Evolutionary conservation across 1,284 basidiomycete species (phyloP), one percentile per base, ranked within the genome.

Genomic region (Meira miltonrushii): DNA sequence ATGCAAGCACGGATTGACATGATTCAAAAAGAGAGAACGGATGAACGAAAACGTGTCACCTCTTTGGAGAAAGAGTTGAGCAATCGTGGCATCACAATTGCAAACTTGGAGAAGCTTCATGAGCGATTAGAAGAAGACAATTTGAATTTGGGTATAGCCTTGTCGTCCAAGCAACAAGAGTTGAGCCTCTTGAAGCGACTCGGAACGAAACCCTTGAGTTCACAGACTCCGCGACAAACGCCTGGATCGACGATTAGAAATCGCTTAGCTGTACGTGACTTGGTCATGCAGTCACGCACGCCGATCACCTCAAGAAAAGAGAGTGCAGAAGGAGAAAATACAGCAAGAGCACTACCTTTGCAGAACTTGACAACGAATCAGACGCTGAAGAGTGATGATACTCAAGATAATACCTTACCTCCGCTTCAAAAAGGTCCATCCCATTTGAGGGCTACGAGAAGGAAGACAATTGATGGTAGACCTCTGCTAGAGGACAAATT

Each of bases 151-250:
- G 60, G 65, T 15, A 64, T 73, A 21, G 72, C 72, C 1, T 48
- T 74, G 10, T 55, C 55, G 7, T 69, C 71, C 21, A 70, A 68
- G 25, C 59, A 70, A 57, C 57, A 67, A 46, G 72, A 68, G 40
- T 57, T 71, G 39, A 66, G 65, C 6, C 62, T 72, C 62, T 61
- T 72, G 5, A 72, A 74, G 54, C 56, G 69, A 33, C 28, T 33
- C 8, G 28, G 40, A 52, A 61, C 13, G 65, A 55, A 15, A 44
- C 59, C 15, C 37, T 47, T 13, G 50, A 64, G 19, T 40, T 38
- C 19, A 55, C 60, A 25, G 61, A 57, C 51, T 39, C 9, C 15
- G 23, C 44, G 44, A 21, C 15, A 46, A 12, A 46, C 44, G 15
- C 46, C 46, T 21, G 6, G 17, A 25, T 17, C 46, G 8, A 12